phyloP scores from a whole-genome alignment of 768 basidiomycete genomes.

The Gelatoporia subvermispora region DNA sequence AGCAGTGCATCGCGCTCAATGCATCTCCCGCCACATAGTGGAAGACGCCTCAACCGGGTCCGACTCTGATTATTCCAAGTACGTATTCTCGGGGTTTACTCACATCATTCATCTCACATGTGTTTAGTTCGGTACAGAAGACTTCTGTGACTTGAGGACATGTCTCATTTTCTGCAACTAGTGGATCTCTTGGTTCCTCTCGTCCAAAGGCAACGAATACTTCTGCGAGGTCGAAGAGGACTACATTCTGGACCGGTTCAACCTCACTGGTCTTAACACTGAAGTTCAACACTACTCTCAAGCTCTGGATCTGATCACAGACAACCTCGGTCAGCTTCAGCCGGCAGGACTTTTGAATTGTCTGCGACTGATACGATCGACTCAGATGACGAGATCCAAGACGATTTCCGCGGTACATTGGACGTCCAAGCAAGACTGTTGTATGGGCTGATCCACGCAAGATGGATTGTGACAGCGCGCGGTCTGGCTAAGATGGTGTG shows the following conservation, averaged over 20 bases:
- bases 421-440: slow-evolving; percentile 91
- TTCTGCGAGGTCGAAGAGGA: slow-evolving; percentile 99
- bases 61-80: slow-evolving; percentile 96
- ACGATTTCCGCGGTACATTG: slow-evolving; percentile 85
- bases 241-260: slow-evolving; percentile 97
- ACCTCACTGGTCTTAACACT: slow-evolving; percentile 93
- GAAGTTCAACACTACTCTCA: slow-evolving; percentile 94
- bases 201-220: slow-evolving; percentile 98
- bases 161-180: slow-evolving; percentile 23
- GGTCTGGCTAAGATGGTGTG: slow-evolving; percentile 93
- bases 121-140: slow-evolving; percentile 15
- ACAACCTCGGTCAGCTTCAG: slow-evolving; percentile 72
- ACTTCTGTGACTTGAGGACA: slow-evolving; percentile 3
- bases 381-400: slow-evolving; percentile 89
- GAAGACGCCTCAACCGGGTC: slow-evolving; percentile 89
- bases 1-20: background rate
- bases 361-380: background rate
- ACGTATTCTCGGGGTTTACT: slow-evolving; percentile 25
- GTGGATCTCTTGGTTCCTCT: slow-evolving; percentile 99
- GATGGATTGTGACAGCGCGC: slow-evolving; percentile 94
- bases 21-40: slow-evolving; percentile 48
- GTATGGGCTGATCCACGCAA: slow-evolving; percentile 94
- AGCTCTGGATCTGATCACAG: slow-evolving; percentile 93
- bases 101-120: slow-evolving; percentile 16
- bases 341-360: background rate